Evolutionary conservation across 352 stramenopile genomes (phyloP).

Genomic region (Blastocystis sp.): DNA sequence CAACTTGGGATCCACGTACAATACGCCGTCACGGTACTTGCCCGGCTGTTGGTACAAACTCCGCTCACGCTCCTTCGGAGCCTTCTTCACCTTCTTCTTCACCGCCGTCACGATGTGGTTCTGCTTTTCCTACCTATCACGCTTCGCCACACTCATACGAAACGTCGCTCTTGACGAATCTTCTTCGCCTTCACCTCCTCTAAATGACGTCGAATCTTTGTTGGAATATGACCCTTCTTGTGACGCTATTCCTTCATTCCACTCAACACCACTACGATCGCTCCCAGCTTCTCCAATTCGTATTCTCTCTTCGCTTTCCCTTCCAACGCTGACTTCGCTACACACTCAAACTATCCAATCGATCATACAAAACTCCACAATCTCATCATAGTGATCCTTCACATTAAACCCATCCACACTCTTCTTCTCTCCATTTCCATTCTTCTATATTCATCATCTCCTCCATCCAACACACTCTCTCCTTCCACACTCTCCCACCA

Average conservation of each 20-base stretch:
- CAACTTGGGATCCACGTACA: slow-evolving; percentile 16
- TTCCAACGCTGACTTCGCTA: neutral
- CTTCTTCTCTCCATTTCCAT: neutral
- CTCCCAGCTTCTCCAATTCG: slow-evolving; percentile 20
- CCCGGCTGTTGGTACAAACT: neutral
- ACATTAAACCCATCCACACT: slow-evolving; percentile 5
- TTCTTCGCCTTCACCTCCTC: neutral
- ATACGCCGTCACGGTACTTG: neutral
- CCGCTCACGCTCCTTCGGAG: neutral
- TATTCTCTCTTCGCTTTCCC: slow-evolving; percentile 1
- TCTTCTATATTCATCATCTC: no score
- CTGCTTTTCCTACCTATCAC: neutral
- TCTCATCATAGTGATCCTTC: slow-evolving; percentile 21
- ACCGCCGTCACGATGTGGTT: neutral
- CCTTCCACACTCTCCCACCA: neutral
- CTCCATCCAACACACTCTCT: neutral
- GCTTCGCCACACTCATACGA: neutral
- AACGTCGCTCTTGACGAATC: neutral
- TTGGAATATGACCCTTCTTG: neutral
- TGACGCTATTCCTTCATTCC: neutral
- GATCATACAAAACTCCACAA: neutral
- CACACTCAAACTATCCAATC: neutral
- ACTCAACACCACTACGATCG: neutral
- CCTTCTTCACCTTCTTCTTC: neutral
- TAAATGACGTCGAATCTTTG: neutral